Base-by-base conservation (phyloP, 2,329 filamentous ascomycete genomes). In the Fusarium nodosum region DNA sequence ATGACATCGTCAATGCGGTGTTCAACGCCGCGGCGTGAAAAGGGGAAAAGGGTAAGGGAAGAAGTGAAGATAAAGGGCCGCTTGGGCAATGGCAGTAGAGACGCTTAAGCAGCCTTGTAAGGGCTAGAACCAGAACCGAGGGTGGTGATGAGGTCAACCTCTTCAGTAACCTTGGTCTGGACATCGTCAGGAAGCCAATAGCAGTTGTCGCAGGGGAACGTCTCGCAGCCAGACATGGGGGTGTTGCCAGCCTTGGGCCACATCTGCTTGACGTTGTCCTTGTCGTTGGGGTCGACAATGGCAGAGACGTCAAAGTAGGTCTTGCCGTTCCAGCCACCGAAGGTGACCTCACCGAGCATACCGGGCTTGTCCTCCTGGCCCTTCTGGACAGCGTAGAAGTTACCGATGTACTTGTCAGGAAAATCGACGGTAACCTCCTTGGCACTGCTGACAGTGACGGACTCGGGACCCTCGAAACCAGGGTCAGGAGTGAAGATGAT, bases 291-390 rank as follows among this genome's bases (percentile, higher is more conserved):
- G 77, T 85, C 79, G 72, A 87, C 84, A 68, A 88, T 88, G 75
- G 86, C 86, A 13, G 85, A 87, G 66, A 88, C 85, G 67, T 88
- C 86, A 60, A 86, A 88, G 82, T 83, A 88, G 60, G 83, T 87
- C 61, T 80, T 64, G 68, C 79, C 85, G 54, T 76, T 73, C 77
- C 77, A 86, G 74, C 82, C 84, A 55, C 83, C 79, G 74, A 85
- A 86, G 68, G 79, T 78, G 57, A 85, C 79, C 80, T 86, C 84
- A 56, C 84, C 84, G 59, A 86, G 82, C 83, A 86, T 88, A 70
- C 86, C 86, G 7, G 81, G 76, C 42, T 73, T 72, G 69, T 82
- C 78, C 13, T 74, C 46, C 3, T 75, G 61, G 56, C 85, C 86
- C 30, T 85, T 77, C 41, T 79, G 78, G 68, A 86, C 75, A 45